Base-by-base conservation (phyloP, 225 moss, liverwort and hornwort genomes). In the Ulota crispa region DNA sequence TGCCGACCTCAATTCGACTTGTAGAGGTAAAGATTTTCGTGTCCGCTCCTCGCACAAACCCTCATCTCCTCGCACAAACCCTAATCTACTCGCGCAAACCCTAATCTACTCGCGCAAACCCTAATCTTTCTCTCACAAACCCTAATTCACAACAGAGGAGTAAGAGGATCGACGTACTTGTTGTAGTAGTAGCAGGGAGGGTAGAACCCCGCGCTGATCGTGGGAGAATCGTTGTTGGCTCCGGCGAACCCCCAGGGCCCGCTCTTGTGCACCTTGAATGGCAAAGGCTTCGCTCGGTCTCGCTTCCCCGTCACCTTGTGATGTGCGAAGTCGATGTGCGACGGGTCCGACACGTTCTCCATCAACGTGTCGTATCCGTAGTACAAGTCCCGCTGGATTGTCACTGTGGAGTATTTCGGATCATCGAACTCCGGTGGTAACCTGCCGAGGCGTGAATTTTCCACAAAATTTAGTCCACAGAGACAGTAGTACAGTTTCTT, bases 321-420 rank as follows among this genome's bases (percentile, higher is more conserved):
- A 60, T 96, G 96, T 24, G 93, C 94, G 42, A 96, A 94, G 84
- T 96, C 88, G 54, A 96, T 93, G 60, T 96, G 94, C 27, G 96
- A 94, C 43, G 94, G 94, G 81, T 96, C 96, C 12, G 96, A 94
- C 23, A 92, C 96, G 72, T 94, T 94, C 86, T 96, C 96, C 96
- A 94, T 96, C 66, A 96, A 74, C 3, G 93, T 96, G 34, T 96
- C 94, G 73, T 94, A 96, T 24, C 92, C 95, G 72, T 94, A 95
- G 47, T 87, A 93, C 82, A 98, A 81, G 64, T 95, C 98, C 69
- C 95, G 82, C 73, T 98, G 98, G 64, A 98, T 95, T 45, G 95
- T 95, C 79, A 98, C 98, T 2, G 94, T 89, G 31, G 95, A 93
- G 86, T 84, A 98, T 9, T 89, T 88, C 16, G 93, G 94, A 69